These are phyloP conservation scores for Anisodus tanguticus DNA, from an alignment of 257 asterid species.

Conservation along the genomic window DNA sequence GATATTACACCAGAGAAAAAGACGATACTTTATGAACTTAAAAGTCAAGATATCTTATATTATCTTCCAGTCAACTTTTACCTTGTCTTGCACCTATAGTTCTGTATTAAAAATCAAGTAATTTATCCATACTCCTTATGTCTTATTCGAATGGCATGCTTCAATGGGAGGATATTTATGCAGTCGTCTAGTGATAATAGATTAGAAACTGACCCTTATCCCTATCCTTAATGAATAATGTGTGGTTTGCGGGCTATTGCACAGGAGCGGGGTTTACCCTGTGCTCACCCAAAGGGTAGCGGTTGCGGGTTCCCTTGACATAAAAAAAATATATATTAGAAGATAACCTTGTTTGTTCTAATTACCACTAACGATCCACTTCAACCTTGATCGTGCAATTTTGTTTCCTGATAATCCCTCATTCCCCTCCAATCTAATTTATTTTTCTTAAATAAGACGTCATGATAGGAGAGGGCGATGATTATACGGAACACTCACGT, in stretches of 20 bases:
- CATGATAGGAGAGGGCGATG: not conserved
- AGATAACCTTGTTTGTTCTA: slow-evolving; percentile 10
- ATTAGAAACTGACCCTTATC: not conserved
- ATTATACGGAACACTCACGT: not conserved
- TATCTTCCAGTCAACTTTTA: not conserved
- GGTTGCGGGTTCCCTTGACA: too few species aligned
- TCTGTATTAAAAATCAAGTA: not conserved
- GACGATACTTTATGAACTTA: not conserved
- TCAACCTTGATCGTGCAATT: not conserved
- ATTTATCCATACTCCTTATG: not conserved
- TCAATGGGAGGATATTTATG: slow-evolving; percentile 9
- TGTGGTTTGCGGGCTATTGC: too few species aligned
- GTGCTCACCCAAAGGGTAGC: too few species aligned
- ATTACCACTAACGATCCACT: slow-evolving; percentile 11
- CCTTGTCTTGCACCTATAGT: not conserved
- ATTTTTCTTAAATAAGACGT: not conserved
- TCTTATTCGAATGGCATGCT: not conserved
- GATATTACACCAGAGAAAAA: not conserved
- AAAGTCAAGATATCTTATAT: slow-evolving; percentile 5
- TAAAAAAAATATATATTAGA: not conserved
- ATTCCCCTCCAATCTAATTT: not conserved
- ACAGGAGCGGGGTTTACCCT: too few species aligned
- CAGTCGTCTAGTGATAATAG: slow-evolving; percentile 8
- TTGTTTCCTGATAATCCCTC: not conserved
- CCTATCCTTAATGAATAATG: not conserved